Conservation (phyloP, 169 alveolate genomes). For the Plasmodium gonderi region DNA sequence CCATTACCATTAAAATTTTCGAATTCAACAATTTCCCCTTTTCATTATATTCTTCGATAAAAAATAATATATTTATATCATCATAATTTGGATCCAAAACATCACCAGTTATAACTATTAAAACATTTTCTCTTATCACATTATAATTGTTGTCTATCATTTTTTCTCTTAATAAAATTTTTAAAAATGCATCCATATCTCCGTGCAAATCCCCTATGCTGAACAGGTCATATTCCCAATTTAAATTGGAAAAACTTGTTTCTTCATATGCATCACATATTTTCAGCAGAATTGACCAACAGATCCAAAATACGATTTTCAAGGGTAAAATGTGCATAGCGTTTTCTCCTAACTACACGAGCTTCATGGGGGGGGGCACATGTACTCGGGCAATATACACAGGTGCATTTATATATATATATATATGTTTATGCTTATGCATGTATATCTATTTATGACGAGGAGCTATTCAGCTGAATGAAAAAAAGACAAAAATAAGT, state of each 20-base stretch:
- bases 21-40: constrained; percentile 32
- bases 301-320: neutral
- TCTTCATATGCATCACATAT: constrained; percentile 12
- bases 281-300: constrained; percentile 1
- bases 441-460: neutral
- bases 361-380: neutral
- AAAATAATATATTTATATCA: constrained; percentile 63
- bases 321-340: constrained; percentile 11
- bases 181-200: constrained; percentile 59
- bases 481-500: neutral
- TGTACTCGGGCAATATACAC: neutral
- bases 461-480: neutral
- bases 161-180: constrained; percentile 36
- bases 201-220: constrained; percentile 69
- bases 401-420: neutral
- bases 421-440: neutral
- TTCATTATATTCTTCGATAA: constrained; percentile 42
- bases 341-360: neutral
- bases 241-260: constrained; percentile 28
- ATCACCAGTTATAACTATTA: constrained; percentile 65
- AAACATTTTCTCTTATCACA: constrained; percentile 18
- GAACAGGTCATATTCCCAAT: constrained; percentile 43
- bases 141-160: constrained; percentile 39
- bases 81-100: constrained; percentile 62
- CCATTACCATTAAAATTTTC: constrained; percentile 22